phyloP scores from a whole-genome alignment of 441 rosid genomes.

The Populus hybrid region DNA sequence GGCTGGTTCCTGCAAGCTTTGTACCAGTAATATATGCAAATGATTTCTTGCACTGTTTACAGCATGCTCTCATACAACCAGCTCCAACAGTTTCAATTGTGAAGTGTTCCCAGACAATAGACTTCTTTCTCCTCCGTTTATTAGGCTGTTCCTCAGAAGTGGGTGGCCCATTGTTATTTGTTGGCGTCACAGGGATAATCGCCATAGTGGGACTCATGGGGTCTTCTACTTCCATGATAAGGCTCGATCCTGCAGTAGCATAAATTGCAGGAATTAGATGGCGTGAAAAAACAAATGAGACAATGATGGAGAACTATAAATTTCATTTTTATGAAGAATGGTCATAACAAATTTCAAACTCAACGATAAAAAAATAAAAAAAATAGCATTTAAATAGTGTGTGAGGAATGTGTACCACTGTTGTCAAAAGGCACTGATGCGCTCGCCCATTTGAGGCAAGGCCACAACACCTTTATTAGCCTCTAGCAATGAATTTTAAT shows the following conservation, averaged over 20 bases:
- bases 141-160: constrained; percentile 46
- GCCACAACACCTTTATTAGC: neutral
- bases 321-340: no score
- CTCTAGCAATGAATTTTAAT: neutral
- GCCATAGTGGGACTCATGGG: constrained; percentile 40
- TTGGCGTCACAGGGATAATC: constrained; percentile 24
- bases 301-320: neutral
- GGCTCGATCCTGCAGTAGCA: constrained; percentile 26
- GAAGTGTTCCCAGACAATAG: constrained; percentile 92
- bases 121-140: constrained; percentile 82
- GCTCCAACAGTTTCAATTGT: no score
- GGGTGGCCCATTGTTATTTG: constrained; percentile 38
- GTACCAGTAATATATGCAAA: no score
- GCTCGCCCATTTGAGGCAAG: neutral
- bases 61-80: no score
- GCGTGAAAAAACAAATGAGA: neutral
- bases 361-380: neutral
- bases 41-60: no score
- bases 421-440: neutral
- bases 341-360: neutral
- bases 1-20: no score
- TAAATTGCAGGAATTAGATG: neutral
- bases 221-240: constrained; percentile 39
- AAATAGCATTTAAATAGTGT: neutral
- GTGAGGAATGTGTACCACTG: neutral